A percentile compares a stretch with the other conserved stretches of the same genome.
These are phyloP conservation scores for Helicostylum pulchrum DNA, from an alignment of 192 early-diverging fungal genomes.

Conservation along the genomic window DNA sequence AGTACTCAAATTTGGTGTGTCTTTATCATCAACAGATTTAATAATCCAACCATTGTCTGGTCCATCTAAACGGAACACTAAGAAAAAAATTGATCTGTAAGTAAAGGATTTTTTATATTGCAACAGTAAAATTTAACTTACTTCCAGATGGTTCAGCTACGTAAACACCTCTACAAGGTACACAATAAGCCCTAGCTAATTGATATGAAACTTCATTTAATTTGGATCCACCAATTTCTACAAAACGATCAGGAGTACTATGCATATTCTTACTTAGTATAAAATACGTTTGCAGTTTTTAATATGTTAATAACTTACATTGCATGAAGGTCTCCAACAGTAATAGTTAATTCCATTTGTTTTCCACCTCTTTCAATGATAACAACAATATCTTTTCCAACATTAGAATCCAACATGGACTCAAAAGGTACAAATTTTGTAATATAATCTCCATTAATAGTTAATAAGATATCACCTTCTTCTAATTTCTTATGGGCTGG, in stretches of 20 bases:
- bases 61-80: conserved; percentile 71
- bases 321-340: conserved; percentile 71
- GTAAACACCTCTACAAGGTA: conserved; percentile 79
- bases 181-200: conserved; percentile 62
- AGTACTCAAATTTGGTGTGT: conserved; percentile 70
- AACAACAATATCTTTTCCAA: conserved; percentile 54
- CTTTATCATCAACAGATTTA: conserved; percentile 64
- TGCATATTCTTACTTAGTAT: neutral
- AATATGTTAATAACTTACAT: conserved; percentile 35
- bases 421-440: conserved; percentile 83
- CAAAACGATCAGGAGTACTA: conserved; percentile 75
- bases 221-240: conserved; percentile 82
- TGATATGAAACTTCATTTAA: conserved; percentile 72
- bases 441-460: conserved; percentile 66
- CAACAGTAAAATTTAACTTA: conserved; percentile 12
- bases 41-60: conserved; percentile 75
- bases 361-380: conserved; percentile 73
- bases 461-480: conserved; percentile 74
- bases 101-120: neutral
- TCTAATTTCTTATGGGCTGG: conserved; percentile 64
- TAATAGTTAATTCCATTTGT: conserved; percentile 52
- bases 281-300: neutral
- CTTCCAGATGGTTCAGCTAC: conserved; percentile 58
- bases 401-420: conserved; percentile 65
- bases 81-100: neutral